Conservation (phyloP, 169 alveolate species). For the Eimeria maxima region DNA sequence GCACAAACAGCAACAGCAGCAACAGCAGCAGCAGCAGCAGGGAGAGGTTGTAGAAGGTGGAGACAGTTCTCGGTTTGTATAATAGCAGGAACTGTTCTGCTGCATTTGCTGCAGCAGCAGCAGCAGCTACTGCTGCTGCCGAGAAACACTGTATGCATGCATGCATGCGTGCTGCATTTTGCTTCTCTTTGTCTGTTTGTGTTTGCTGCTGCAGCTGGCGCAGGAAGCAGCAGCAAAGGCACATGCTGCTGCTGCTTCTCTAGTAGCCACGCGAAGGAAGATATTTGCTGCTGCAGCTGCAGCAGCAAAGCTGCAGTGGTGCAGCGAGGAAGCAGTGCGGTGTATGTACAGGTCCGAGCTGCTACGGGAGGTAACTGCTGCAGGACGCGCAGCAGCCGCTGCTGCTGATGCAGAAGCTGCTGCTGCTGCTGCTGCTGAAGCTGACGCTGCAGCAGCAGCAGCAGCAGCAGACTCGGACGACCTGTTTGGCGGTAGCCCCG, state of each 20-base stretch:
- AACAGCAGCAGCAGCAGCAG: conserved; percentile 31
- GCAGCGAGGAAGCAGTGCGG: background rate
- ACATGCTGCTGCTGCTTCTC: too few relatives aligned
- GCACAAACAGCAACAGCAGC: too few relatives aligned
- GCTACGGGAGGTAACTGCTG: background rate
- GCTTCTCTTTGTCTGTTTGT: background rate
- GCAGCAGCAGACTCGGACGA: background rate
- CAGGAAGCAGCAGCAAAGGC: background rate
- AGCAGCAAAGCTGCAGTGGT: background rate
- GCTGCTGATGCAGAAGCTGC: background rate
- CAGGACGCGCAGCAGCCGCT: conserved; percentile 9
- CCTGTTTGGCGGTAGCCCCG: background rate
- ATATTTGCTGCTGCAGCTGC: background rate
- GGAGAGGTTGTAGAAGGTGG: background rate
- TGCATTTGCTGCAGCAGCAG: background rate
- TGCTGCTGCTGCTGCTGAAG: background rate
- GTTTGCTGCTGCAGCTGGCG: background rate
- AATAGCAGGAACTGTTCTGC: background rate
- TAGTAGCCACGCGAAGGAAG: background rate
- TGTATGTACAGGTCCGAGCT: conserved; percentile 8
- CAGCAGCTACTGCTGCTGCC: background rate
- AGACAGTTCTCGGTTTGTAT: background rate
- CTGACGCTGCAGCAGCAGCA: background rate
- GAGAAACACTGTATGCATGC: background rate
- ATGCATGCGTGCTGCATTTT: background rate